Conservation (phyloP, 2,329 filamentous ascomycete species). For the Exophiala oligosperma region DNA sequence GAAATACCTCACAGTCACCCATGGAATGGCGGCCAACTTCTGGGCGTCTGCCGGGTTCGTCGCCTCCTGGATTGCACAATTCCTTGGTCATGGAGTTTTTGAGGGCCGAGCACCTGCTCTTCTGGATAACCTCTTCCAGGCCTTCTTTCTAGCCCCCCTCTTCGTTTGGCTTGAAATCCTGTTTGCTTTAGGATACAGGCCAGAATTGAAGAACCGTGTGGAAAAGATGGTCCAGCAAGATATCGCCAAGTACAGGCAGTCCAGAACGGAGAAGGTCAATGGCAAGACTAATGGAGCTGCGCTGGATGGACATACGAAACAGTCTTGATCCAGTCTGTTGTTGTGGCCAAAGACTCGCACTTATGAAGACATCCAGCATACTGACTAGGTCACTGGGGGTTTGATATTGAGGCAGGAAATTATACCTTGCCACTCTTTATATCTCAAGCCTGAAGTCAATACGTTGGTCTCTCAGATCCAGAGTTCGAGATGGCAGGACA, state of each 20-base stretch:
- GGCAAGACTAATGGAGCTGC: constrained; percentile 27
- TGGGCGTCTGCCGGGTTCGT: constrained; percentile 70
- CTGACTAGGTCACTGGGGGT: too few relatives aligned
- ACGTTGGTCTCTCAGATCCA: too few relatives aligned
- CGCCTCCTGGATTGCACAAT: constrained; percentile 82
- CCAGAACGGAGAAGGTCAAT: constrained; percentile 46
- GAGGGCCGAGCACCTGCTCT: constrained; percentile 86
- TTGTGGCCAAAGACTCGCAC: not conserved
- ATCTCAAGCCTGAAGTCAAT: too few relatives aligned
- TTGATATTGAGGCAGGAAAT: too few relatives aligned
- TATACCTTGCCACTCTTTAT: too few relatives aligned
- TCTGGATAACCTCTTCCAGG: constrained; percentile 88
- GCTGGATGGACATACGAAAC: constrained; percentile 28
- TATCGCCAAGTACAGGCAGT: constrained; percentile 69
- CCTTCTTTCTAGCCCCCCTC: constrained; percentile 87
- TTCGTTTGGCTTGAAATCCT: constrained; percentile 97
- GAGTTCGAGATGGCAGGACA: too few relatives aligned
- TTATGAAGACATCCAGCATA: too few relatives aligned
- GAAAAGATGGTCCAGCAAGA: constrained; percentile 74
- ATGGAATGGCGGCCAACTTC: constrained; percentile 61
- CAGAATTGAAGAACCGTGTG: constrained; percentile 79
- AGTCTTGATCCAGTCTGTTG: constrained; percentile 13
- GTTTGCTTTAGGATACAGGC: constrained; percentile 87
- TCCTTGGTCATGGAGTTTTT: constrained; percentile 85
- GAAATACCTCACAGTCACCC: constrained; percentile 70